Base-by-base conservation (phyloP, 352 stramenopile genomes). In the Thalassiosira ordinaria region DNA sequence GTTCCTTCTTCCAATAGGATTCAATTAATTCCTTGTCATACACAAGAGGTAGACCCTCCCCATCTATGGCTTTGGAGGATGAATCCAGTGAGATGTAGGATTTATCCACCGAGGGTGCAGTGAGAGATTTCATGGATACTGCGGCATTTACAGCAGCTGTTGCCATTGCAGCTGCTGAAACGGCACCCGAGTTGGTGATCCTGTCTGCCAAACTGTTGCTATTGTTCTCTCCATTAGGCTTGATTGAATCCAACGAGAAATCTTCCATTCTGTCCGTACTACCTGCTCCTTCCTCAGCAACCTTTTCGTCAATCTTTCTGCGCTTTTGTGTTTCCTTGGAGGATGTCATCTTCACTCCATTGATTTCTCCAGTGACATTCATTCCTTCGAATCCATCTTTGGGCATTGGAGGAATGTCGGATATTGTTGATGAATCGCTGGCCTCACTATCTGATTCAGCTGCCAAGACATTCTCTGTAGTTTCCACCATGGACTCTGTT, bases 11-110 rank as follows among this genome's bases (percentile, higher is more conserved):
- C 93, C 93, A 97, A 59, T 96, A 97, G 14, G 67, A 9, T 71
- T 95, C 79, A 82, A 97, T 96, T 4, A 91, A 59, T 61, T 95
- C 91, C 46, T 93, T 94, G 62, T 96, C 91, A 63, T 97, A 97
- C 9, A 91, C 78, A 18, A 95, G 78, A 29, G 93, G 93, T 2
- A 97, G 73, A 22, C 92, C 93, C 24, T 95, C 88, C 46, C 85
- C 74, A 49, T 94, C 90, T 0, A 91, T 47, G 52, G 74, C 81
- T 22, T 84, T 81, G 20, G 64, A 65, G 14, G 64, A 63, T 22
- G 69, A 72, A 64, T 92, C 85, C 16, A 94, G 55, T 22, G 76
- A 61, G 47, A 95, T 82, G 62, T 94, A 95, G 4, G 85, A 90
- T 68, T 93, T 94, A n/a, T 75, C 53, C 1, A 87, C 76, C 44